Conservation (phyloP, 2,329 filamentous ascomycete genomes). For the Sporothrix pallida region DNA sequence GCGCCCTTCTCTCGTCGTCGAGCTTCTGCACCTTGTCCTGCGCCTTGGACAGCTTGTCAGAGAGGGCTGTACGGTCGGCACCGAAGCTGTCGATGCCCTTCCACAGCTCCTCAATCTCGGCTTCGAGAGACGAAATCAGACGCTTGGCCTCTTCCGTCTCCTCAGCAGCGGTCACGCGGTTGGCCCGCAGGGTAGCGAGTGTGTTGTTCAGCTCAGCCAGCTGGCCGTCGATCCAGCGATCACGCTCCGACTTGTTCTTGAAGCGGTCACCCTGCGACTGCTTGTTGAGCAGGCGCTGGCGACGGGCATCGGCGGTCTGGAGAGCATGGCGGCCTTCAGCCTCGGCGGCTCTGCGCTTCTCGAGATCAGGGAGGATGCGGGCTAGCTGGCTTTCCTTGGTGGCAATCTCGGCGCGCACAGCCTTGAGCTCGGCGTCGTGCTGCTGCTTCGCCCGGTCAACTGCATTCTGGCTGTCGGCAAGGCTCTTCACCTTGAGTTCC, state of each 20-base stretch:
- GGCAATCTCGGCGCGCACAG: constrained; percentile 75
- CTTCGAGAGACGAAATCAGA: constrained; percentile 61
- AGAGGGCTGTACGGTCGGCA: constrained; percentile 72
- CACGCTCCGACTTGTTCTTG: constrained; percentile 84
- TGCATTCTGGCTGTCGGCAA: constrained; percentile 81
- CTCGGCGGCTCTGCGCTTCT: constrained; percentile 74
- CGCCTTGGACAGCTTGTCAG: constrained; percentile 75
- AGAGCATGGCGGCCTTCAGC: constrained; percentile 72
- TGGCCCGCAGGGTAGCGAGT: constrained; percentile 79
- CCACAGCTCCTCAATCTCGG: constrained; percentile 74
- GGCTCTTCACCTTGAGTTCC: constrained; percentile 80
- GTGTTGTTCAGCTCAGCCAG: constrained; percentile 79
- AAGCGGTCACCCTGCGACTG: constrained; percentile 89
- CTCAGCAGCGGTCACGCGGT: constrained; percentile 82
- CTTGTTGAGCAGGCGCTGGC: constrained; percentile 85
- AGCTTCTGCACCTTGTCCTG: constrained; percentile 80
- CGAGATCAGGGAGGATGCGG: constrained; percentile 77
- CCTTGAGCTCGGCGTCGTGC: constrained; percentile 73
- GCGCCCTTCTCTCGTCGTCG: constrained; percentile 82
- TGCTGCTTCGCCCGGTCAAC: constrained; percentile 74
- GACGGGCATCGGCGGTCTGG: constrained; percentile 74
- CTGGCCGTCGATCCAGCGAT: constrained; percentile 79
- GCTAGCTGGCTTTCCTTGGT: constrained; percentile 77
- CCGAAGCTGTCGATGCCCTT: constrained; percentile 80
- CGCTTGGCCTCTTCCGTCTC: constrained; percentile 62